Evolutionary conservation across 2,329 filamentous ascomycete genomes (phyloP).

Genomic region (Lizonia empirigonia): DNA sequence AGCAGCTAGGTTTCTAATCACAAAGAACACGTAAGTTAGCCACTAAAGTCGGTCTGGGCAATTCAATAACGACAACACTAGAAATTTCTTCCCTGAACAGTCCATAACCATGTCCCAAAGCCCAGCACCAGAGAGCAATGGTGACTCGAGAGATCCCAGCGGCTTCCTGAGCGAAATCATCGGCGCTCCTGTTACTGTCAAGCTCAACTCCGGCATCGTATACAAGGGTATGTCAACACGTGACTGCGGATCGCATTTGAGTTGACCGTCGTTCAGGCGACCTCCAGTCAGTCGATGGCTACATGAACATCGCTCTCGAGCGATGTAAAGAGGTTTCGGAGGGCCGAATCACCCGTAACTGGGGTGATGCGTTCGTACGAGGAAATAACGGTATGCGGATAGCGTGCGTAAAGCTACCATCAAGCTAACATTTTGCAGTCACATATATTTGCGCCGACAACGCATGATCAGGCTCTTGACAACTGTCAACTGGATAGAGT

Average conservation of each 20-base stretch:
- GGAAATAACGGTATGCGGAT: conserved; percentile 83
- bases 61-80: neutral
- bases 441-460: conserved; percentile 43
- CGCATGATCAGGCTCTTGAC: conserved; percentile 17
- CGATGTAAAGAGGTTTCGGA: conserved; percentile 93
- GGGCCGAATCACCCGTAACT: conserved; percentile 78
- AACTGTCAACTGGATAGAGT: neutral
- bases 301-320: conserved; percentile 99
- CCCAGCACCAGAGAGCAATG: conserved; percentile 58
- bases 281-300: conserved; percentile 94
- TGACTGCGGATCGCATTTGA: neutral
- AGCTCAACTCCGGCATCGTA: conserved; percentile 97
- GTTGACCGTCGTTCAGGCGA: conserved; percentile 67
- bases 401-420: neutral
- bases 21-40: too few species aligned
- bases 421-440: conserved; percentile 27
- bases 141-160: conserved; percentile 87
- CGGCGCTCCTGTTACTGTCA: conserved; percentile 90
- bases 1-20: too few species aligned
- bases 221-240: conserved; percentile 75
- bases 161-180: conserved; percentile 94
- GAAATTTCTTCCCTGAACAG: conserved; percentile 6
- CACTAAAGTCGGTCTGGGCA: too few species aligned
- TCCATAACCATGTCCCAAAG: conserved; percentile 48
- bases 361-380: conserved; percentile 93